Evolutionary conservation across 176 grass and related monocot genomes (phyloP).

Genomic region (Otatea glauca): DNA sequence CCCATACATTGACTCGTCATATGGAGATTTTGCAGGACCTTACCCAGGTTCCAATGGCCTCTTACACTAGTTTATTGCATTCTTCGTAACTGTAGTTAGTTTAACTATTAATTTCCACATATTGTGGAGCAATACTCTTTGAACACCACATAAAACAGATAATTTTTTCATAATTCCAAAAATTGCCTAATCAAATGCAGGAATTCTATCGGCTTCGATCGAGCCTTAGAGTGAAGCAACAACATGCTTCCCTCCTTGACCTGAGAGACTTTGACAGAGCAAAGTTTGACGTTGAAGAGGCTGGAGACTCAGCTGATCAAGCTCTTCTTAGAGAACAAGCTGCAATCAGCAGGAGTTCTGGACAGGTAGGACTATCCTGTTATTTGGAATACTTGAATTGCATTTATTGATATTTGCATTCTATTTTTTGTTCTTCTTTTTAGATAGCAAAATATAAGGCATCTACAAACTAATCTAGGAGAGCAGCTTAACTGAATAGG

Average conservation of each 20-base stretch:
- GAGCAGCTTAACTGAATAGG: background rate
- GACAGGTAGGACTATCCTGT: constrained; percentile 65
- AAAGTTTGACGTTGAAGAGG: constrained; percentile 79
- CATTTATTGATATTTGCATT: background rate
- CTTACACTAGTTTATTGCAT: constrained; percentile 7
- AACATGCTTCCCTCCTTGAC: constrained; percentile 95
- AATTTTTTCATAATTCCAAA: background rate
- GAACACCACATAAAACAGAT: background rate
- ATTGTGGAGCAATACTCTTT: background rate
- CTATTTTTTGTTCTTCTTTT: background rate
- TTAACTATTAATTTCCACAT: background rate
- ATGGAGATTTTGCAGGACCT: constrained; percentile 99
- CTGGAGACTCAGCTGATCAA: constrained; percentile 59
- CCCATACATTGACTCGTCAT: constrained; percentile 92
- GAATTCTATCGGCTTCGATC: constrained; percentile 94
- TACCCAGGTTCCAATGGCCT: constrained; percentile 66
- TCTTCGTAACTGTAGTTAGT: constrained; percentile 2
- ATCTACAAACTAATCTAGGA: background rate
- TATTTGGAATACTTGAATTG: constrained; percentile 16
- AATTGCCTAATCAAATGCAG: constrained; percentile 44
- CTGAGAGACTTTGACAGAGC: constrained; percentile 95
- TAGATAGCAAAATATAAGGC: background rate
- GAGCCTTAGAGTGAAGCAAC: constrained; percentile 84
- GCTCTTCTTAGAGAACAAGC: constrained; percentile 94
- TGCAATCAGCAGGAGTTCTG: constrained; percentile 72